Base-by-base conservation (phyloP, 2,329 filamentous ascomycete genomes). In the Cladosporium sp. region DNA sequence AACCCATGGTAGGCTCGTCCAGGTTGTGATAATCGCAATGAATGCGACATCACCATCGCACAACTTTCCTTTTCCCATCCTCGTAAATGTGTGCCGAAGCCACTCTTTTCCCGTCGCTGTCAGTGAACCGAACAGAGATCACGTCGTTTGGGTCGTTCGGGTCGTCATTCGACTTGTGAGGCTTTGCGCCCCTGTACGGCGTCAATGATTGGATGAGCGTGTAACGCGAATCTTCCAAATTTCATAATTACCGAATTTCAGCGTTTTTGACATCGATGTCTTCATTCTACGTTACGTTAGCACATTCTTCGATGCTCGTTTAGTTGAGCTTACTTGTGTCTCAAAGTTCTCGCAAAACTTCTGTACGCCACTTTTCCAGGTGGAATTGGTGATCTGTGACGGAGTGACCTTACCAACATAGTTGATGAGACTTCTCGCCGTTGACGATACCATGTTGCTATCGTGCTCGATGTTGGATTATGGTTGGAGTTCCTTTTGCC, bases 41-140 rank as follows among this genome's bases (percentile, higher is more conserved):
- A n/a, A n/a, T n/a, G n/a, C n/a, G n/a, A 30, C 28, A 9, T 30
- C 28, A 56, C 54, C 54, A 56, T 22, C 54, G 38, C 25, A 47
- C 20, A 7, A 47, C 39, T 39, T 56, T 56, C 9, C 54, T 39
- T 47, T 34, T 37, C 6, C 54, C 39, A 15, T 56, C 36, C 30
- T 56, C n/a, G 20, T 56, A 47, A 5, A 47, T 38, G 38, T 56
- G 54, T 22, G 54, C 54, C 19, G 54, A 56, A n/a, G 54, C 54
- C 14, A 56, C 54, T n/a, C 39, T 6, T 19, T 56, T 56, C 15
- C 54, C 54, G 14, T 56, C 34, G 38, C 14, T 47, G 45, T 56
- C 39, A 19, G 54, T 47, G 25, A 56, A 47, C 1, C 54, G 54
- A 45, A 56, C 54, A 45, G 54, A 47, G 28, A 56, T 56, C 14